These are phyloP conservation scores for Serendipita indica DNA, from an alignment of 768 basidiomycete genomes.

Conservation along the genomic window DNA sequence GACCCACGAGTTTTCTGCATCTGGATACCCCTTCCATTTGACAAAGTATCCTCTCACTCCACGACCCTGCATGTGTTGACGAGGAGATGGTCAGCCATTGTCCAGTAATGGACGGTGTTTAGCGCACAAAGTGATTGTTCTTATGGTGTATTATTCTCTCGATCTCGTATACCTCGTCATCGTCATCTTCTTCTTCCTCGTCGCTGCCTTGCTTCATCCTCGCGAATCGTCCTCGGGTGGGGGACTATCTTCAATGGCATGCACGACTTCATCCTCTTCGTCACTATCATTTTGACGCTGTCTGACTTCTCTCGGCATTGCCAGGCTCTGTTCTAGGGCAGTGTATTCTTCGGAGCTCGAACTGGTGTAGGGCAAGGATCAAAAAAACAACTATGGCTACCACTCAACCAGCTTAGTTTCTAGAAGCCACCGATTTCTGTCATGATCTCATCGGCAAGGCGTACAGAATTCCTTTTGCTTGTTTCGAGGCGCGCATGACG, in stretches of 20 bases:
- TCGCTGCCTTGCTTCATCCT: no score
- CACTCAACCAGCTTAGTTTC: not conserved
- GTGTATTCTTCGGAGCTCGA: not conserved
- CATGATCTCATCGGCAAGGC: not conserved
- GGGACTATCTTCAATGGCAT: conserved; percentile 17
- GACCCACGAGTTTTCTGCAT: conserved; percentile 15
- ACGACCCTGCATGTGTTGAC: not conserved
- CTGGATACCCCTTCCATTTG: conserved; percentile 19
- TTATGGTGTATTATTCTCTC: conserved; percentile 4
- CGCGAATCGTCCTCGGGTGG: conserved; percentile 25
- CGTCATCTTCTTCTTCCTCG: conserved; percentile 15
- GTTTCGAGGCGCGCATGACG: not conserved
- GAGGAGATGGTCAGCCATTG: not conserved
- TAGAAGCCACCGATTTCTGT: not conserved
- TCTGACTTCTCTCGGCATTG: not conserved
- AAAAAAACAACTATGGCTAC: not conserved
- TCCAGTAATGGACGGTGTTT: not conserved
- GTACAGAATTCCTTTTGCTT: not conserved
- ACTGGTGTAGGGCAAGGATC: not conserved
- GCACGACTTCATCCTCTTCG: conserved; percentile 19
- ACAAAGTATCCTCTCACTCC: conserved; percentile 16
- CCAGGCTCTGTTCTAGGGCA: not conserved
- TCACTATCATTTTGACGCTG: conserved; percentile 2
- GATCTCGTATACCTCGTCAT: conserved; percentile 9
- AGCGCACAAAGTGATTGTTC: not conserved